Evolutionary conservation across 2,329 filamentous ascomycete species (phyloP), one percentile per base, ranked within the genome.

Genomic region (Claviceps quebecensis): DNA sequence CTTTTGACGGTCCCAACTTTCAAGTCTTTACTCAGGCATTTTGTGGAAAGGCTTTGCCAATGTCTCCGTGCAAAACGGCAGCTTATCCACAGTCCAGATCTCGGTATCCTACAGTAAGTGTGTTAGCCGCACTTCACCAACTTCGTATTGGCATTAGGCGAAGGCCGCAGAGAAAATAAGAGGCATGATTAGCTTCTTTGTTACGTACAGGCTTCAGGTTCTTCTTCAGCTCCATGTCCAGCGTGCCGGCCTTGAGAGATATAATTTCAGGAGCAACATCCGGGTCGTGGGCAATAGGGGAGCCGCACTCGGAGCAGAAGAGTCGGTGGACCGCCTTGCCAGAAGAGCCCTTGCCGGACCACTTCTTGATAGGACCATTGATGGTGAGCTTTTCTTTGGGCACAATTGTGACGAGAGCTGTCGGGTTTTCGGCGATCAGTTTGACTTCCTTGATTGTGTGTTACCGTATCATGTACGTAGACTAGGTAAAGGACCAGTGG

Each of bases 191-290:
- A n/a, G 37, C 22, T 19, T 16, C 14, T 29, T 7, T 14, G 11
- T 40, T 26, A 69, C 74, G 58, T 59, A 78, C 75, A 51, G 81
- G 81, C 74, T 84, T 82, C 57, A 85, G 69, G 39, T 65, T 75
- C 75, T 82, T 80, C 78, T 84, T 84, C 60, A 83, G 74, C 63
- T 83, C 79, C 1, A 66, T 66, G 58, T 78, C 77, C 49, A 85
- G 70, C 22, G 79, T 80, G 53, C 81, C 81, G 37, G 73, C 81
- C 76, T 85, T 85, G 62, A 84, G 67, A 55, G 80, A 81, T 58
- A 84, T 84, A 67, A 85, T 84, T 56, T 76, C 73, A 38, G 80
- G 81, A n/a, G 80, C 80, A n/a, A 77, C 77, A 53, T 84, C 80
- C 26, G 81, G 81, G 66, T 84, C 81, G 66, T 85, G 81, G 54